Evolutionary conservation across 371 early-diverging fungal species (phyloP), one percentile per base, ranked within the genome.

Genomic region (Haplosporangium sp.): DNA sequence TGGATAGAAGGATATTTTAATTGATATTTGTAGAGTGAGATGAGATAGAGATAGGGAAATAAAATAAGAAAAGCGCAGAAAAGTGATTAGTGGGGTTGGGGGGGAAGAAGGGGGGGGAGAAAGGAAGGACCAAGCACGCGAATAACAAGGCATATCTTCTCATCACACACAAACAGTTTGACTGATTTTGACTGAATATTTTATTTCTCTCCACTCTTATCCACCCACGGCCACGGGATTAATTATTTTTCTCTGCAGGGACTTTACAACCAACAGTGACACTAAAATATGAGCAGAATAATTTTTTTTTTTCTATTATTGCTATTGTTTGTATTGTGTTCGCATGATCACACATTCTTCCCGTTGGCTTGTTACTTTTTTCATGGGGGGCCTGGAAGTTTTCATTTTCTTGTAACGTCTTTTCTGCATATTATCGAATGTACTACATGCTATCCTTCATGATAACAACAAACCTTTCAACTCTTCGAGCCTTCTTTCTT

Each of bases 261-360:
- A 15, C 19, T 1, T 50, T 19, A 15, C 50, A 17, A 11, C 19
- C 42, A 42, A 13, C 19, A 17, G 50, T 7, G 50, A 50, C 19
- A 50, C 8, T 17, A 17, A 15, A 17, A 50, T 8, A 19, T 15
- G 50, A 15, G 8, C 42, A 6, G 52, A n/a, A 27, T 58, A 15
- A n/a, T 35, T 38, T 35, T 35, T 58, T 35, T 38, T 38, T 17
- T 35, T 58, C 9, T 35, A 27, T 27, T 27, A 27, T 27, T 27
- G 27, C 27, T 27, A 27, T 27, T 27, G 27, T 27, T 27, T 27
- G 27, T 27, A 27, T 27, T 27, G 27, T n/a, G 3, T 9, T 8
- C 58, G 58, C 58, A 58, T 58, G 58, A 58, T 38, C 58, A 58
- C 58, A 58, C 58, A 58, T 58, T 58, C 58, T 58, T 58, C 58